Base-by-base conservation (phyloP, 371 early-diverging fungal species). In the Mucor racemosus region DNA sequence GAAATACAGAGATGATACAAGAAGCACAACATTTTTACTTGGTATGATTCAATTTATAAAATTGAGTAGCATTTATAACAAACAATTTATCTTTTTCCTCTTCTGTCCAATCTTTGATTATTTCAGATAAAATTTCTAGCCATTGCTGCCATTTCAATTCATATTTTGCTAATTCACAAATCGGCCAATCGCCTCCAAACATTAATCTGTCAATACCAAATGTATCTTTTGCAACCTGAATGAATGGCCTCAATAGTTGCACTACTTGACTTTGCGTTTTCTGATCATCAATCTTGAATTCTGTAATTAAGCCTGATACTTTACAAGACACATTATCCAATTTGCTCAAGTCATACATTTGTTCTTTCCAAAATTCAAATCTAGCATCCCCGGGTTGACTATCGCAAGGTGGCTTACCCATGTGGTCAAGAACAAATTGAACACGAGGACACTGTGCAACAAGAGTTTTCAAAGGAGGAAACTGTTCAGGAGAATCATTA, bases 171-270 rank as follows among this genome's bases (percentile, higher is more conserved):
- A 60, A 14, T 50, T 78, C 73, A 19, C 56, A 62, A 6, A 82
- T 63, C 0, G 83, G 80, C 80, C 78, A 82, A 54, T 82, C 83
- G 11, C 83, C 77, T 17, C 79, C 83, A 72, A 75, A 80, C 74
- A 78, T 63, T 35, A 82, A 54, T 53, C 83, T 67, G 62, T 82
- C 83, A 17, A 67, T 48, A 15, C 83, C 83, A 71, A 82, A 82
- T 0, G 72, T 60, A n/a, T 75, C 65, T 8, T 57, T 36, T 3
- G 72, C 79, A 4, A 73, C 73, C 33, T 82, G 50, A 7, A 82
- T 64, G 62, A 80, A 82, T 1, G 80, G 80, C 33, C 48, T 57
- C 13, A 82, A 55, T 46, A 76, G 77, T 10, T 58, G 56, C 11
- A 58, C 65, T 0, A 65, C 67, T 17, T 55, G 59, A 5, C 41